Conservation (phyloP, 1,139 yeast species). For the Kodamaea suecica region DNA sequence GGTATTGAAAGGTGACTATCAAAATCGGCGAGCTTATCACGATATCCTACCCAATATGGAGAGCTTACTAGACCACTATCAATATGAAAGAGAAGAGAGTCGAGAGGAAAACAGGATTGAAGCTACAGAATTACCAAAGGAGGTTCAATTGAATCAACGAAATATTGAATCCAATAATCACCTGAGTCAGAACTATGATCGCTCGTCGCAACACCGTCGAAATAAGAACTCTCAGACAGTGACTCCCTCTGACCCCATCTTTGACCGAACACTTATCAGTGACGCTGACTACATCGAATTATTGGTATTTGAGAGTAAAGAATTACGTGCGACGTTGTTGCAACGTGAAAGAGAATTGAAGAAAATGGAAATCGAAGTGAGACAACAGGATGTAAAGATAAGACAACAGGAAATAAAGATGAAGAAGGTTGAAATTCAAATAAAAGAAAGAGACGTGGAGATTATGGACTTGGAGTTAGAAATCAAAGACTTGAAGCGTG, state of each 20-base stretch:
- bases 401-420: not conserved
- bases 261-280: conserved; percentile 31
- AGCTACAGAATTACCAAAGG: not conserved
- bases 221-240: conserved; percentile 4
- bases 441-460: not conserved
- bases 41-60: conserved; percentile 1
- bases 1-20: no score
- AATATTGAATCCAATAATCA: not conserved
- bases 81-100: not conserved
- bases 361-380: not conserved
- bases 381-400: not conserved
- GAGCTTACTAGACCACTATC: conserved; percentile 1
- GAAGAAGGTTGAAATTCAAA: not conserved
- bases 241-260: conserved; percentile 37
- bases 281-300: conserved; percentile 36
- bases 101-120: not conserved
- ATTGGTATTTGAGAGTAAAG: conserved; percentile 37
- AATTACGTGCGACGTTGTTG: conserved; percentile 19
- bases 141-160: no score
- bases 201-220: no score
- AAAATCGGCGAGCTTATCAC: no score
- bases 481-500: not conserved
- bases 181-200: no score
- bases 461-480: not conserved
- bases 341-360: not conserved